Conservation (phyloP, 2,329 filamentous ascomycete species). For the Gnomoniopsis sp. region DNA sequence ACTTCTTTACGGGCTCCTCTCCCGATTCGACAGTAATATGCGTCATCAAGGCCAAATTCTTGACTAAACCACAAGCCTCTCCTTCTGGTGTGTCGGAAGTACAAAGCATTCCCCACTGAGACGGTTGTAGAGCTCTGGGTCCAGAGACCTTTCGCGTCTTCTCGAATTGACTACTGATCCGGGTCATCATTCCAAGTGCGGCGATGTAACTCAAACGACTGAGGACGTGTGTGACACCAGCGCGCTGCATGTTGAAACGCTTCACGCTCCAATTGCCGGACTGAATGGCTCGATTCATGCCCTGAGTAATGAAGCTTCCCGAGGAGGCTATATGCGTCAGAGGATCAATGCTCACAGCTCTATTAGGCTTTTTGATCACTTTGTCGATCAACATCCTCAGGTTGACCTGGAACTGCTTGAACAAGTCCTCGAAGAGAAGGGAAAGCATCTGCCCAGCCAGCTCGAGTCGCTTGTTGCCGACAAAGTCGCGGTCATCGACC, state of each 20-base stretch:
- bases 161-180: conserved; percentile 97
- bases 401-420: conserved; percentile 89
- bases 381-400: conserved; percentile 95
- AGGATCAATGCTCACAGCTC: conserved; percentile 84
- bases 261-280: conserved; percentile 98
- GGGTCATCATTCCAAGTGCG: conserved; percentile 98
- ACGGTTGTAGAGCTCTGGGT: conserved; percentile 91
- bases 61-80: conserved; percentile 95
- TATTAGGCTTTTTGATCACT: conserved; percentile 87
- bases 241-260: conserved; percentile 97
- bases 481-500: conserved; percentile 95
- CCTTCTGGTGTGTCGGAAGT: conserved; percentile 97
- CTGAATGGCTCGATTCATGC: conserved; percentile 93
- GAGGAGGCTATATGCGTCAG: conserved; percentile 79
- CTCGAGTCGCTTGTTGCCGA: conserved; percentile 95
- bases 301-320: conserved; percentile 82
- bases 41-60: conserved; percentile 97
- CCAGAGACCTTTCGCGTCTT: conserved; percentile 97
- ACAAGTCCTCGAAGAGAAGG: conserved; percentile 92
- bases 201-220: conserved; percentile 95
- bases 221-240: conserved; percentile 92
- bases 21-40: conserved; percentile 98
- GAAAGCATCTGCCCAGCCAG: conserved; percentile 92
- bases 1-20: conserved; percentile 81
- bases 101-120: conserved; percentile 97